phyloP scores from a whole-genome alignment of 306 rosid species.

The Lagenaria siceraria region DNA sequence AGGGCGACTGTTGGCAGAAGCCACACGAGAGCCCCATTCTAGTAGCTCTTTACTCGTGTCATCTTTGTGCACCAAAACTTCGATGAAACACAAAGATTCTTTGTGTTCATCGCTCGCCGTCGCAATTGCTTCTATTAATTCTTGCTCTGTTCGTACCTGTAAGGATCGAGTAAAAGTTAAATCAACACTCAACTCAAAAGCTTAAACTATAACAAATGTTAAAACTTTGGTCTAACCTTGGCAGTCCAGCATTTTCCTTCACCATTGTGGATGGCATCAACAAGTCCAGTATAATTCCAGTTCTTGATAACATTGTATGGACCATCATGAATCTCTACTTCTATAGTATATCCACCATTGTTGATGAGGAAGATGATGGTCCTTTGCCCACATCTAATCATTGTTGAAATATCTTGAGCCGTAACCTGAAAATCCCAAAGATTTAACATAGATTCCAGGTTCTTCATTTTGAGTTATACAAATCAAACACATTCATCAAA shows the following conservation, averaged over 20 bases:
- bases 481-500: neutral
- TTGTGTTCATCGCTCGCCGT: slow-evolving; percentile 39
- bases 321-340: slow-evolving; percentile 93
- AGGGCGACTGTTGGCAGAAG: slow-evolving; percentile 75
- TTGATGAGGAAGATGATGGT: slow-evolving; percentile 73
- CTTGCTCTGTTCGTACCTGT: slow-evolving; percentile 68
- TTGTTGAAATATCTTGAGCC: slow-evolving; percentile 84
- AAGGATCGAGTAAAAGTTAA: neutral
- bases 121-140: slow-evolving; percentile 48
- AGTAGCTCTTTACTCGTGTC: slow-evolving; percentile 89
- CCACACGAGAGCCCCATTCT: slow-evolving; percentile 93
- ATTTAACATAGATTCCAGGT: neutral
- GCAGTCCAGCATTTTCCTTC: slow-evolving; percentile 86
- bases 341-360: slow-evolving; percentile 82
- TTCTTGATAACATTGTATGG: slow-evolving; percentile 89
- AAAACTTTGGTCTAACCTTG: slow-evolving; percentile 36
- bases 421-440: slow-evolving; percentile 41
- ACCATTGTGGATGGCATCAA: slow-evolving; percentile 74
- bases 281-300: slow-evolving; percentile 75
- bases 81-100: slow-evolving; percentile 60
- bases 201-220: neutral
- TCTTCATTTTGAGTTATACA: neutral
- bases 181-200: neutral
- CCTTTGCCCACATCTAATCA: slow-evolving; percentile 65
- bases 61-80: slow-evolving; percentile 64